Evolutionary conservation across 768 basidiomycete genomes (phyloP).

Genomic region (Coprinopsis sp.): DNA sequence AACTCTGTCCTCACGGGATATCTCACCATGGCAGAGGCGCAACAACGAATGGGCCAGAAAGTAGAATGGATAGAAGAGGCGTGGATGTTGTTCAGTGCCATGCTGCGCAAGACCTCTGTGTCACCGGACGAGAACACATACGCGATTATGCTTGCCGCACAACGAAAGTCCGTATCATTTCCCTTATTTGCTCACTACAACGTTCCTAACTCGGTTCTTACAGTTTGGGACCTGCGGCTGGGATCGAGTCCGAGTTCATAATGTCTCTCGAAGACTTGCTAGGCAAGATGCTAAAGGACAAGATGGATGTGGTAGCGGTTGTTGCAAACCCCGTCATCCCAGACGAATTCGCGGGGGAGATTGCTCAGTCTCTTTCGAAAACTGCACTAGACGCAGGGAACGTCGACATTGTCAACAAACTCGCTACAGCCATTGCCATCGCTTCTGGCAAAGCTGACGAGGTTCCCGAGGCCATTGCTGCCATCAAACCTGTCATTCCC

Average conservation of each 20-base stretch:
- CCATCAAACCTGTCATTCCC: background rate
- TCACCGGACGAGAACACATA: conserved; percentile 59
- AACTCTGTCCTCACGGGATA: conserved; percentile 68
- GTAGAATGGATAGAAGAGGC: conserved; percentile 59
- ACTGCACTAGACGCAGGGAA: conserved; percentile 56
- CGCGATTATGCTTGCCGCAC: conserved; percentile 61
- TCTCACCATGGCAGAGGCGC: conserved; percentile 47
- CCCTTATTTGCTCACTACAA: background rate
- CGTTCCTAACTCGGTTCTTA: background rate
- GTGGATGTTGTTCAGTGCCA: conserved; percentile 52
- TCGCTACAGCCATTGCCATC: conserved; percentile 30
- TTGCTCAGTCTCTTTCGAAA: conserved; percentile 53
- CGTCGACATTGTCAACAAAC: conserved; percentile 45
- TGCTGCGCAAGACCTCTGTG: conserved; percentile 42
- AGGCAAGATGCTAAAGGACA: conserved; percentile 26
- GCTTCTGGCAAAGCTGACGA: conserved; percentile 4
- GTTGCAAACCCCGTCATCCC: conserved; percentile 54
- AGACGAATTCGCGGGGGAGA: conserved; percentile 49
- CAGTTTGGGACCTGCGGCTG: no score
- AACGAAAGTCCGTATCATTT: conserved; percentile 41
- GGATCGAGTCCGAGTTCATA: background rate
- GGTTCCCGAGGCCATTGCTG: conserved; percentile 9
- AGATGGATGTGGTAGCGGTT: conserved; percentile 45
- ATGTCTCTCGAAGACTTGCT: background rate
- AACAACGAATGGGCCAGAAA: conserved; percentile 36